Base-by-base conservation (phyloP, 2,329 filamentous ascomycete species). In the Sarocladium strictum region DNA sequence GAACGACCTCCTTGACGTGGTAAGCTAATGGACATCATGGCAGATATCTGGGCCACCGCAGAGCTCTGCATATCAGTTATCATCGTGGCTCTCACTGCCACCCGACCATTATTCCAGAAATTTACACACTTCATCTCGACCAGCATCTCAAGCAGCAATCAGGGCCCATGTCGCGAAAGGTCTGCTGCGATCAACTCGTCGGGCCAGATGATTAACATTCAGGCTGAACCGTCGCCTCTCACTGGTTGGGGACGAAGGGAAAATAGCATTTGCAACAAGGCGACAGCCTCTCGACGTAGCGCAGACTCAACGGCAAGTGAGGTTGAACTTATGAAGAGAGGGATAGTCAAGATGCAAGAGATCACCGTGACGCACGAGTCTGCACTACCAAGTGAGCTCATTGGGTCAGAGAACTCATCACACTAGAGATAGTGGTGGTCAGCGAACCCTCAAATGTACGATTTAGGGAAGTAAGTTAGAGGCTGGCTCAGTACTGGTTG, bases 1-100 rank as follows among this genome's bases (percentile, higher is more conserved):
- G 7, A 6, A 32, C n/a, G n/a, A n/a, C n/a, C n/a, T n/a, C n/a
- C n/a, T n/a, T 35, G 32, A 15, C 15, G 32, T 35, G 9, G 32
- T 35, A 41, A 27, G 15, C 11, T 40, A 17, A 17, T 19, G n/a
- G 10, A 38, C 4, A 0, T 3, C 5, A 37, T 1, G 23, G n/a
- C 15, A 60, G 58, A 60, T 24, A 54, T 60, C 11, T 57, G 58
- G 59, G 56, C 56, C 4, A 49, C 54, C 3, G 43, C 59, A 11
- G 59, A 60, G 51, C 40, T 59, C 2, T 60, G 56, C 38, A 56
- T 59, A 3, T 59, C 59, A 3, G 55, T 60, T 27, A 59, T 56
- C 9, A 53, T 60, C 15, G 58, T 59, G 1, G 54, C 59, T 2
- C 52, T 60, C 19, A 57, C 58, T 1, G 56, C 56, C 3, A 52